Base-by-base conservation (phyloP, 805 yeast species). In the Saturnispora zaruensis region DNA sequence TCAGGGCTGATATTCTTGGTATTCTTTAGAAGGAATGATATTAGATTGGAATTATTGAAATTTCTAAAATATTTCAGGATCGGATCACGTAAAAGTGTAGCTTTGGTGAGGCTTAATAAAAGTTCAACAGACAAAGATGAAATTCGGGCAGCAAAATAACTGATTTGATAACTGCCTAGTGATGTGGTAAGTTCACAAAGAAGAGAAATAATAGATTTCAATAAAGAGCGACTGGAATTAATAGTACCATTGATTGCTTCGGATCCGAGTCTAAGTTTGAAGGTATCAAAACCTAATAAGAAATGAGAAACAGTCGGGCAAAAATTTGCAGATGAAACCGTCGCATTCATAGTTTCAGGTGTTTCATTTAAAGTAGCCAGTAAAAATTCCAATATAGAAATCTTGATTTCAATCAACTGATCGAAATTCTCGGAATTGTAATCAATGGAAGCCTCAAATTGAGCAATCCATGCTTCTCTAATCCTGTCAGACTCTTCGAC, bases 401-500 rank as follows among this genome's bases (percentile, higher is more conserved):
- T 61, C 59, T 88, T 87, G 13, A 79, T 59, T 5, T 66, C 68
- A 32, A 81, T 63, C 16, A 68, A 66, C 16, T 14, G 6, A 41
- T 34, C 20, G 9, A 13, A 41, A 32, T 23, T 7, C n/a, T 30
- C 33, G 6, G 69, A 66, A 6, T 68, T 63, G n/a, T 59, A 55
- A 1, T 66, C 64, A 37, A 74, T 70, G 6, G 57, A 69, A 5
- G 78, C 57, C 41, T 77, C 82, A 21, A 84, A 58, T 59, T 87
- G 95, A 38, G 79, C 76, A 40, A 87, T 79, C 52, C 89, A 81
- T 0, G 88, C 79, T 56, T 77, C 78, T 52, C 84, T 78, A 36
- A 91, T 84, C 55, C 90, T 74, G 2, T 75, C 69, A 0, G 95
- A 79, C 56, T 90, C 96, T 56, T 87, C 87, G 30, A 85, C 78